These are phyloP conservation scores for Phaeosphaeria sp. DNA, from an alignment of 2,329 filamentous ascomycete genomes.

Conservation along the genomic window DNA sequence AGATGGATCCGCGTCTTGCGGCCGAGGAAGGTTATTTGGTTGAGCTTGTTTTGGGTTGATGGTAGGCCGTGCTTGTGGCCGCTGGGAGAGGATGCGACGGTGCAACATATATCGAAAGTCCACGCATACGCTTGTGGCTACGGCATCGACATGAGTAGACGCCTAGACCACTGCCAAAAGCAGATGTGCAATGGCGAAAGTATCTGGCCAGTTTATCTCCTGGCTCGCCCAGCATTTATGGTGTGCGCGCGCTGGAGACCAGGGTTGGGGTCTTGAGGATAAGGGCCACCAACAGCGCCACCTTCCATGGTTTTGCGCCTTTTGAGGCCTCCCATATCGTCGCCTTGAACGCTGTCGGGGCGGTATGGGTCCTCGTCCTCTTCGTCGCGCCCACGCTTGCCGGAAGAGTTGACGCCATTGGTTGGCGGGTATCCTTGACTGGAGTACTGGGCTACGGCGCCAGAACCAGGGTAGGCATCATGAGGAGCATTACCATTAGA, in stretches of 20 bases:
- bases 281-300: slow-evolving; percentile 42
- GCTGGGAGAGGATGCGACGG: slow-evolving; percentile 60
- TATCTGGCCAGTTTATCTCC: slow-evolving; percentile 31
- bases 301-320: slow-evolving; percentile 76
- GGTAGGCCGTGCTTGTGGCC: slow-evolving; percentile 61
- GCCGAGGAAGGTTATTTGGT: slow-evolving; percentile 11
- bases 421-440: slow-evolving; percentile 63
- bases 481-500: slow-evolving; percentile 69
- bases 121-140: not conserved
- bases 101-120: slow-evolving; percentile 11
- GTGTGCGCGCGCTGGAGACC: slow-evolving; percentile 43
- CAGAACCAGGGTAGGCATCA: slow-evolving; percentile 74
- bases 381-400: slow-evolving; percentile 70
- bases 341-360: slow-evolving; percentile 61
- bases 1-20: slow-evolving; percentile 24
- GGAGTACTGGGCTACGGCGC: slow-evolving; percentile 66
- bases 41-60: slow-evolving; percentile 14
- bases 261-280: slow-evolving; percentile 39
- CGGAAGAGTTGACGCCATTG: slow-evolving; percentile 67
- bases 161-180: slow-evolving; percentile 30
- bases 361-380: slow-evolving; percentile 72
- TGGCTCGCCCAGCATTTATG: slow-evolving; percentile 35
- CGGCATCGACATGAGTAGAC: slow-evolving; percentile 16
- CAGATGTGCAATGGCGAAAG: slow-evolving; percentile 15
- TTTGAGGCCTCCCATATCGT: slow-evolving; percentile 72